Percentiles rank a stretch among this genome's conserved stretches.
These are phyloP conservation scores for Trichocladium uniseriatum DNA, from an alignment of 495 filamentous ascomycete species.

Conservation along the genomic window DNA sequence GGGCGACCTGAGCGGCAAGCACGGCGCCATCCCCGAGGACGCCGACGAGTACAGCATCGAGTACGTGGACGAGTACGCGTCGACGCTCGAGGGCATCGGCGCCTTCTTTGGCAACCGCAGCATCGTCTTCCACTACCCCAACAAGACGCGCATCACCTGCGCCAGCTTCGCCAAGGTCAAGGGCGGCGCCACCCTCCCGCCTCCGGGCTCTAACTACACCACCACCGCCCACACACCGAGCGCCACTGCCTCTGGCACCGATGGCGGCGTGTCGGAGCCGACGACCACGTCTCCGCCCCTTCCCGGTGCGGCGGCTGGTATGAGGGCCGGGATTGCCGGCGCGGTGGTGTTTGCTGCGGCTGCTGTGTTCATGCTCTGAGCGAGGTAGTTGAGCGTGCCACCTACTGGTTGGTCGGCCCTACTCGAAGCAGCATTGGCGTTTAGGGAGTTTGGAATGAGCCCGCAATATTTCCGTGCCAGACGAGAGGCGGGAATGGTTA, in stretches of 20 bases:
- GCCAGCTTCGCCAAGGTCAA: conserved; percentile 50
- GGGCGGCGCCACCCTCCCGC: conserved; percentile 3
- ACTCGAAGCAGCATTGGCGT: background rate
- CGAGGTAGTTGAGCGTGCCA: background rate
- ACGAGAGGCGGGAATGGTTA: background rate
- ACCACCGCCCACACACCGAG: background rate
- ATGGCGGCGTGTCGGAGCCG: background rate
- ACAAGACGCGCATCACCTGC: conserved; percentile 63
- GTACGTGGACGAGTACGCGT: conserved; percentile 62
- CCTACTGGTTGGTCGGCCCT: too few relatives aligned
- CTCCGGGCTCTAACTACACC: background rate
- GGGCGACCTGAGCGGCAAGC: conserved; percentile 78
- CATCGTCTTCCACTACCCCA: conserved; percentile 64
- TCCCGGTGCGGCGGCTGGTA: conserved; percentile 1
- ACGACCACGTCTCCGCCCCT: background rate
- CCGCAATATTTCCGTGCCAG: background rate
- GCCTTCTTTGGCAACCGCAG: conserved; percentile 75
- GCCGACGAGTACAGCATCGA: conserved; percentile 32
- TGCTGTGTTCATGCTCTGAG: conserved; percentile 23
- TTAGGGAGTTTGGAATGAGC: background rate
- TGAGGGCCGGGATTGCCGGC: conserved; percentile 10
- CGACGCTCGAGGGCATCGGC: conserved; percentile 44
- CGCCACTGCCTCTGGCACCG: too few relatives aligned
- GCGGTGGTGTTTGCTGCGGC: conserved; percentile 19
- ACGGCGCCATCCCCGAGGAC: conserved; percentile 49